phyloP scores from a whole-genome alignment of 805 yeast genomes.

The Danielia oregonensis region DNA sequence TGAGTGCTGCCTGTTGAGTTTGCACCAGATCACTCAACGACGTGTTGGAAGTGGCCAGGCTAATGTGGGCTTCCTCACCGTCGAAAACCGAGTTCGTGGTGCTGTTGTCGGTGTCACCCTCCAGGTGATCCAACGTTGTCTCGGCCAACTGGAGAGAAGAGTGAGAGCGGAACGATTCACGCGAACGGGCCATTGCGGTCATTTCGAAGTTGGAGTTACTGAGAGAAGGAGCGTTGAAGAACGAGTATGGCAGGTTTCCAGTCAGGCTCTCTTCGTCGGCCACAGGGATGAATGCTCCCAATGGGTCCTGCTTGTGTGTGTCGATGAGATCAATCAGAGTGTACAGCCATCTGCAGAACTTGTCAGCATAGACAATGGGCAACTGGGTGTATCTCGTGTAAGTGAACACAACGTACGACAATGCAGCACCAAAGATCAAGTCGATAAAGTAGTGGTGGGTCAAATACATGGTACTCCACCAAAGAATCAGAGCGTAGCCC shows the following conservation, averaged over 20 bases:
- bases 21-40: conserved; percentile 32
- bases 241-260: conserved; percentile 4
- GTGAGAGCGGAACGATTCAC: conserved; percentile 17
- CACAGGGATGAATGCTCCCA: conserved; percentile 16
- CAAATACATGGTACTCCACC: conserved; percentile 98
- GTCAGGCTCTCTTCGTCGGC: conserved; percentile 9
- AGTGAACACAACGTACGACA: conserved; percentile 67
- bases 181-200: conserved; percentile 23
- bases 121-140: conserved; percentile 1
- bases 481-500: conserved; percentile 83
- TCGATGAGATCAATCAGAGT: conserved; percentile 27
- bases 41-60: conserved; percentile 32
- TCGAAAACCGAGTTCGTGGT: conserved; percentile 40
- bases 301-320: conserved; percentile 29
- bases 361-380: conserved; percentile 53
- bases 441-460: conserved; percentile 96
- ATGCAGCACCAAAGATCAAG: conserved; percentile 87
- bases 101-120: conserved; percentile 31
- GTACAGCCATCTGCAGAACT: conserved; percentile 72
- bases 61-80: conserved; percentile 17
- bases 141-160: not conserved
- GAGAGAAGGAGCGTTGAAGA: conserved; percentile 4
- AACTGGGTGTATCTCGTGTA: conserved; percentile 64
- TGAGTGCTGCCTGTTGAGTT: too few species aligned
- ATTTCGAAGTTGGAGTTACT: conserved; percentile 18